A percentile compares a stretch with the other conserved stretches of the same genome.
phyloP scores from a whole-genome alignment of 495 filamentous ascomycete genomes.

The Chaetomium fimeti region DNA sequence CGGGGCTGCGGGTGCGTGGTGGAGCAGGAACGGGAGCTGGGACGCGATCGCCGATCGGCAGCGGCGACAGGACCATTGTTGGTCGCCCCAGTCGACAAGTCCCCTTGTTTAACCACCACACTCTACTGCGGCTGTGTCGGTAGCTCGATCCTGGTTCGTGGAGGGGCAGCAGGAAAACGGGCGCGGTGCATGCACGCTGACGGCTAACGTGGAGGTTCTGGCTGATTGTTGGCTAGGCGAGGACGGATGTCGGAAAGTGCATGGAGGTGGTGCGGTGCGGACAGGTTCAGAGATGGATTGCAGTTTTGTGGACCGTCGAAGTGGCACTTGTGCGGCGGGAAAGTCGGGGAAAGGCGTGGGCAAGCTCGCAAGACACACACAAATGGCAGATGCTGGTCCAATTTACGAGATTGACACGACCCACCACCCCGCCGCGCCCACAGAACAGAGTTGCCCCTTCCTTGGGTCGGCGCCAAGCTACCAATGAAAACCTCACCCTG shows the following conservation, averaged over 20 bases:
- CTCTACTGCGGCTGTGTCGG: background rate
- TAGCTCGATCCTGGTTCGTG: background rate
- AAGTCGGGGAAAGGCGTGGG: slow-evolving; percentile 13
- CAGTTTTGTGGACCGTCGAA: background rate
- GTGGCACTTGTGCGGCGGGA: background rate
- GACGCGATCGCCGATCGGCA: slow-evolving; percentile 23
- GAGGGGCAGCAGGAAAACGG: background rate
- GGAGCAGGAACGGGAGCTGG: slow-evolving; percentile 7
- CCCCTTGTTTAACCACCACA: background rate
- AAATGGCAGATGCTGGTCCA: background rate
- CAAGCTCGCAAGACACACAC: background rate
- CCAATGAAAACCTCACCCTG: background rate
- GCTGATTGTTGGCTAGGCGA: slow-evolving; percentile 3
- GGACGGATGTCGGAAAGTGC: background rate
- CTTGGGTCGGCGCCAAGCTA: background rate
- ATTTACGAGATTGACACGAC: slow-evolving; percentile 15
- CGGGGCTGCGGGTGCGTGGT: slow-evolving; percentile 6
- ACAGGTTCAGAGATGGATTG: background rate
- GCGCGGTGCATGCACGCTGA: slow-evolving; percentile 3
- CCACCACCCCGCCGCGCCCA: slow-evolving; percentile 5
- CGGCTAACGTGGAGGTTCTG: background rate
- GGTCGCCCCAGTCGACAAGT: background rate
- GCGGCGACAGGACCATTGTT: slow-evolving; percentile 21
- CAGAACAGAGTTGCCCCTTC: background rate
- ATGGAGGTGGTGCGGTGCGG: background rate